Percentiles rank a stretch among this genome's conserved stretches.
Evolutionary conservation across 306 rosid species (phyloP).

Genomic region (Castanospermum australe): DNA sequence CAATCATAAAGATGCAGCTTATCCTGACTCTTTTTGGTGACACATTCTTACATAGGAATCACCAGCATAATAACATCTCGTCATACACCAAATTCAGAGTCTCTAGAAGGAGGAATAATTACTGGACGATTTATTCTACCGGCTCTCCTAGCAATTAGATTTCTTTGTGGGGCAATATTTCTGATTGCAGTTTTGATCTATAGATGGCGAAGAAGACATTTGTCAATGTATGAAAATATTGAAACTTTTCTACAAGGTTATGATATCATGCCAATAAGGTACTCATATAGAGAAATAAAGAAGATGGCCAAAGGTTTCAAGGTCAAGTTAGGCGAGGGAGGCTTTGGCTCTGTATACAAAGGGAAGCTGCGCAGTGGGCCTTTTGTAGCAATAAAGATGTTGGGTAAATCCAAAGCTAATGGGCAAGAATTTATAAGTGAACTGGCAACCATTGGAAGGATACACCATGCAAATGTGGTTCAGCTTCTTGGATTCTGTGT

Average conservation of each 20-base stretch:
- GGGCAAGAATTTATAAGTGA: conserved; percentile 30
- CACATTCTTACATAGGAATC: background rate
- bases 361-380: conserved; percentile 15
- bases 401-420: background rate
- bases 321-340: conserved; percentile 27
- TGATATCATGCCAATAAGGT: conserved; percentile 14
- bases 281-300: conserved; percentile 20
- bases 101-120: background rate
- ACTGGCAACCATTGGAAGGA: conserved; percentile 20
- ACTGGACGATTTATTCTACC: background rate
- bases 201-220: conserved; percentile 35
- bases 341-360: conserved; percentile 7
- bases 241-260: conserved; percentile 5
- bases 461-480: conserved; percentile 26
- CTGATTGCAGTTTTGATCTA: background rate
- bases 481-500: conserved; percentile 24
- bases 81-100: background rate
- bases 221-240: background rate
- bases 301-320: conserved; percentile 15
- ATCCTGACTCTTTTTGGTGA: too few relatives aligned
- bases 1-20: too few relatives aligned
- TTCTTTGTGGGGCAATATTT: background rate
- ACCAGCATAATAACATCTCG: background rate
- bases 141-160: background rate
- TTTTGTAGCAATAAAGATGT: conserved; percentile 21